Conservation (phyloP, 441 rosid genomes). For the Breynia disticha region DNA sequence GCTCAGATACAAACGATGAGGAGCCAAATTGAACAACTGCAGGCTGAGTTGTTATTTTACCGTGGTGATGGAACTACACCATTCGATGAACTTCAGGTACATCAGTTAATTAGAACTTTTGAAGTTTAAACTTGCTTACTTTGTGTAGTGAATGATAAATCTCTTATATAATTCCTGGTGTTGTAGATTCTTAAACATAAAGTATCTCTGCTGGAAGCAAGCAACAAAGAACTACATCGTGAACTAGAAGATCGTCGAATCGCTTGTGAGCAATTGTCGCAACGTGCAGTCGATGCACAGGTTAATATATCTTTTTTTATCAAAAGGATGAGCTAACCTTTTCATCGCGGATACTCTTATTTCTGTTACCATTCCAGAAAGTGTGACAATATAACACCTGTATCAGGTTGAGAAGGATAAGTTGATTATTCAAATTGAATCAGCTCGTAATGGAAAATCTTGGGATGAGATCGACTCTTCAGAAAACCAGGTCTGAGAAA, state of each 20-base stretch:
- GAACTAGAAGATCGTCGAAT: conserved; percentile 67
- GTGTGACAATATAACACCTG: conserved; percentile 3
- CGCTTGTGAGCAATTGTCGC: conserved; percentile 62
- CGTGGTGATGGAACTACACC: conserved; percentile 57
- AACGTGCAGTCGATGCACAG: conserved; percentile 80
- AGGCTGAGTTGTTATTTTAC: conserved; percentile 66
- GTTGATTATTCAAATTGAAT: conserved; percentile 63
- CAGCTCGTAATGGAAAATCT: conserved; percentile 71
- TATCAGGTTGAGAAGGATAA: conserved; percentile 84
- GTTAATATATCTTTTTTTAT: conserved; percentile 20
- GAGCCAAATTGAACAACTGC: conserved; percentile 90
- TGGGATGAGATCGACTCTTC: conserved; percentile 78
- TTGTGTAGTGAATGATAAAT: too few relatives aligned
- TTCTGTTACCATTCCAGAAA: too few relatives aligned
- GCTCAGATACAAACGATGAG: conserved; percentile 83
- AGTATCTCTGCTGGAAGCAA: conserved; percentile 74
- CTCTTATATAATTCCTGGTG: conserved; percentile 3
- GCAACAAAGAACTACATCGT: conserved; percentile 64
- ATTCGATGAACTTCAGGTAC: conserved; percentile 89
- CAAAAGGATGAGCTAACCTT: too few relatives aligned
- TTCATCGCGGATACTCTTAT: too few relatives aligned
- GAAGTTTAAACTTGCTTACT: background rate
- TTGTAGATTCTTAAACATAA: conserved; percentile 78
- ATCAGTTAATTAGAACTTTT: conserved; percentile 2
- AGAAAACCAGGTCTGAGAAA: conserved; percentile 42